phyloP scores from a whole-genome alignment of 805 yeast species.

The Candida ipomoeae region DNA sequence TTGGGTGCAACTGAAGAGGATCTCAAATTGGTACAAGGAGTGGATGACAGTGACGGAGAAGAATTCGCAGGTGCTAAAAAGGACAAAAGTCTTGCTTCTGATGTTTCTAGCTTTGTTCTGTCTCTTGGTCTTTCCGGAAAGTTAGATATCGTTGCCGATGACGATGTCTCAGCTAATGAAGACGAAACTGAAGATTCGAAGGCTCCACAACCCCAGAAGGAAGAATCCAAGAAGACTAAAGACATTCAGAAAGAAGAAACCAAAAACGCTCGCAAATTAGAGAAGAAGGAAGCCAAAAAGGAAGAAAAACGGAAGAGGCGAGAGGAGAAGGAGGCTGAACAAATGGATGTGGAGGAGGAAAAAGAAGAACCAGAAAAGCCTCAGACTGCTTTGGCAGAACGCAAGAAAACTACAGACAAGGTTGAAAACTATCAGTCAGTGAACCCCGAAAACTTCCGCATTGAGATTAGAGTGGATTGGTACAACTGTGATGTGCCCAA shows the following conservation, averaged over 20 bases:
- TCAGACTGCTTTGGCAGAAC: neutral
- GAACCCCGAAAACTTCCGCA: constrained; percentile 48
- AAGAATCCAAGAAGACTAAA: constrained; percentile 8
- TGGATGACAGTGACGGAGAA: constrained; percentile 47
- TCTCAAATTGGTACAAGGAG: constrained; percentile 54
- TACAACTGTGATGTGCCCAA: constrained; percentile 47
- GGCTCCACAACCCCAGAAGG: neutral
- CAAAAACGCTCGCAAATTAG: neutral
- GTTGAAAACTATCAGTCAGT: constrained; percentile 45
- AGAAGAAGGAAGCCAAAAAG: constrained; percentile 25
- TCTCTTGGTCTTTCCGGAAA: constrained; percentile 53
- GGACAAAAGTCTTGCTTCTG: constrained; percentile 46
- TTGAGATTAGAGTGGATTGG: constrained; percentile 74
- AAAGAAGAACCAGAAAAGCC: constrained; percentile 8
- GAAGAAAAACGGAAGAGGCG: constrained; percentile 29
- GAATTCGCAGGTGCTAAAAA: constrained; percentile 36
- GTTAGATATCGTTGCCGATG: constrained; percentile 17
- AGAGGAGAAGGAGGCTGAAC: constrained; percentile 27
- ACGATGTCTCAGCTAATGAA: constrained; percentile 12
- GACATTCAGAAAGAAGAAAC: constrained; percentile 10
- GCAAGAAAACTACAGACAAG: constrained; percentile 21
- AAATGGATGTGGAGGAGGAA: constrained; percentile 21
- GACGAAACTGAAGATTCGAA: constrained; percentile 4
- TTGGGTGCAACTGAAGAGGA: constrained; percentile 89
- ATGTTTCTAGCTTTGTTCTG: constrained; percentile 59